Evolutionary conservation across 768 basidiomycete species (phyloP).

Genomic region (Cystofilobasidium macerans): DNA sequence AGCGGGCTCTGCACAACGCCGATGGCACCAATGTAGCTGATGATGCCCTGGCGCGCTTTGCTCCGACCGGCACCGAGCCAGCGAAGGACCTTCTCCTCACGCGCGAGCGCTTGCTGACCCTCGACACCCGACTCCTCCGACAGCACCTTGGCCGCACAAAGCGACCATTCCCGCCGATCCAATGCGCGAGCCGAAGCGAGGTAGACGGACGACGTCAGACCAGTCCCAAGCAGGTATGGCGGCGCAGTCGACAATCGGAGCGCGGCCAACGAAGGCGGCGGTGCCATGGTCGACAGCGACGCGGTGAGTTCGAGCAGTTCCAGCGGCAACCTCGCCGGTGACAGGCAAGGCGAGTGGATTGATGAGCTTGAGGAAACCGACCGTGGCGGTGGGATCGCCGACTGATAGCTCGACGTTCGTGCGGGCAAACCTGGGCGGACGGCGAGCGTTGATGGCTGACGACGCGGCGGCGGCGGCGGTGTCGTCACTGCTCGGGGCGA

Average conservation of each 20-base stretch:
- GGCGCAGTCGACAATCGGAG: conserved; percentile 1
- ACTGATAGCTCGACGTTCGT: neutral
- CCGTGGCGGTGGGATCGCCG: neutral
- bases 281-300: neutral
- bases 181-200: neutral
- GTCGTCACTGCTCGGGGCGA: conserved; percentile 1
- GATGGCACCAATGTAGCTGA: neutral
- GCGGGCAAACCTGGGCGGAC: neutral
- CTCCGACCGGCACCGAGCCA: neutral
- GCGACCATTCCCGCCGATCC: neutral
- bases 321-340: neutral
- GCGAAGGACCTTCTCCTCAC: conserved; percentile 3
- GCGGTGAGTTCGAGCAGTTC: conserved; percentile 1
- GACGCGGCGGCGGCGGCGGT: conserved; percentile 2
- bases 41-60: neutral
- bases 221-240: neutral
- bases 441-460: neutral
- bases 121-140: neutral
- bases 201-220: conserved; percentile 1
- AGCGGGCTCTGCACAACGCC: neutral
- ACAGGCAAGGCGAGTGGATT: neutral
- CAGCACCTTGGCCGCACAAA: neutral
- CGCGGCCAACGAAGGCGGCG: neutral
- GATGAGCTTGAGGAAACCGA: neutral
- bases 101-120: neutral